These are phyloP conservation scores for Calonectria pseudoreteaudii DNA, from an alignment of 2,329 filamentous ascomycete genomes.

Conservation along the genomic window DNA sequence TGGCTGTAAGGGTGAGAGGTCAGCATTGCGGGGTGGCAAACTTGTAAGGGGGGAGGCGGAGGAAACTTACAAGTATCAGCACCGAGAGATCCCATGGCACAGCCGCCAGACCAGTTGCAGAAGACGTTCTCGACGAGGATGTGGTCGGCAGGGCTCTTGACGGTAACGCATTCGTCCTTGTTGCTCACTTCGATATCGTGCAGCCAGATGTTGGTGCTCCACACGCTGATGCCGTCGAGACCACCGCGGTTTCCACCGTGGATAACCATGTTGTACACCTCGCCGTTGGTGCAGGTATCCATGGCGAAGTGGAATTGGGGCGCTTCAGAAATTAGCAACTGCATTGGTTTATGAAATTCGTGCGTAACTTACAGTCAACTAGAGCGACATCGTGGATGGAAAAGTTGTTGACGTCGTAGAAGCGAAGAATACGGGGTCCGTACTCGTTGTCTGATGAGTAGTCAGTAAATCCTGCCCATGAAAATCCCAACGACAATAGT, in stretches of 20 bases:
- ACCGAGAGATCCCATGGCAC: slow-evolving; percentile 34
- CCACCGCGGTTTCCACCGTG: slow-evolving; percentile 32
- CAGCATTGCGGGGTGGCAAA: not conserved
- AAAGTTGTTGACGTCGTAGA: slow-evolving; percentile 32
- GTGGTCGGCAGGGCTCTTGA: slow-evolving; percentile 37
- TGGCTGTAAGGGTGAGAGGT: not conserved
- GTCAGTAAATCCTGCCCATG: slow-evolving; percentile 8
- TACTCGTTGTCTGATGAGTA: slow-evolving; percentile 21
- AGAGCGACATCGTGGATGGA: slow-evolving; percentile 35
- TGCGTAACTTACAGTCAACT: slow-evolving; percentile 23
- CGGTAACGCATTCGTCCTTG: slow-evolving; percentile 38
- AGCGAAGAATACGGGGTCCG: slow-evolving; percentile 34
- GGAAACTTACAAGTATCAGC: slow-evolving; percentile 17
- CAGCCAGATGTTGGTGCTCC: slow-evolving; percentile 36
- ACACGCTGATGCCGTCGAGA: slow-evolving; percentile 32
- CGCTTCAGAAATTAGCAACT: slow-evolving; percentile 7
- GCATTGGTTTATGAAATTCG: rapidly evolving
- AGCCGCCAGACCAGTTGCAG: slow-evolving; percentile 38
- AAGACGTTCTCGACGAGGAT: slow-evolving; percentile 38
- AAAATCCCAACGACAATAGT: too few species aligned
- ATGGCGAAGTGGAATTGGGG: slow-evolving; percentile 33
- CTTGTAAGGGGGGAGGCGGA: too few species aligned
- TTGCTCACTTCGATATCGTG: slow-evolving; percentile 40
- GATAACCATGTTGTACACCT: slow-evolving; percentile 37
- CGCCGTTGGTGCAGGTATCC: slow-evolving; percentile 32